Evolutionary conservation across 2,329 filamentous ascomycete species (phyloP).

Genomic region (Ascochyta fabae): DNA sequence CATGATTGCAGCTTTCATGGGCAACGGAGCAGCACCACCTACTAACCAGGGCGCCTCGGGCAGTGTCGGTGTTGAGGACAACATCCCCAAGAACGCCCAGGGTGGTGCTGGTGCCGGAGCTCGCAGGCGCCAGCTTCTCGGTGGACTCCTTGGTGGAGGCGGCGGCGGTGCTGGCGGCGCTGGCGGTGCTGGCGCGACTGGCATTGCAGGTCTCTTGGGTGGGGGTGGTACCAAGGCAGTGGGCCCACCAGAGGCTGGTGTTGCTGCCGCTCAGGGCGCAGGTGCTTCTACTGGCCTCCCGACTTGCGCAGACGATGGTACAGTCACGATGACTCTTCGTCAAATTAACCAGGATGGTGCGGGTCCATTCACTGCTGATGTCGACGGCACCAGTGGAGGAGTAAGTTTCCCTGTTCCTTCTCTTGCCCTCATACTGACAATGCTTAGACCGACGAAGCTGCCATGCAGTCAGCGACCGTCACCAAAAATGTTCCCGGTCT

Average conservation of each 20-base stretch:
- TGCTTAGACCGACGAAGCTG: slow-evolving; percentile 57
- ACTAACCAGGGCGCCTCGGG: slow-evolving; percentile 41
- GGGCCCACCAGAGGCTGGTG: slow-evolving; percentile 59
- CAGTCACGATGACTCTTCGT: slow-evolving; percentile 68
- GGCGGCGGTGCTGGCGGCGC: slow-evolving; percentile 22
- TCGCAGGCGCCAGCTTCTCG: slow-evolving; percentile 43
- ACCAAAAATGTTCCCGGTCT: slow-evolving; percentile 67
- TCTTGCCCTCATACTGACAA: background rate
- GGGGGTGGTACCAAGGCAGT: slow-evolving; percentile 56
- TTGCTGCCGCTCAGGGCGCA: slow-evolving; percentile 61
- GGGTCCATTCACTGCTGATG: slow-evolving; percentile 65
- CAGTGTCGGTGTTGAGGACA: slow-evolving; percentile 43
- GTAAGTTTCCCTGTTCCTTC: background rate
- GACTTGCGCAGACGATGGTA: slow-evolving; percentile 66
- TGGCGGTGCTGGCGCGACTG: slow-evolving; percentile 36
- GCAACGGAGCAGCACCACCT: slow-evolving; percentile 33
- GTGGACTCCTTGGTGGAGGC: slow-evolving; percentile 43
- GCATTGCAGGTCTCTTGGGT: slow-evolving; percentile 40
- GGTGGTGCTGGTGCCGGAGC: slow-evolving; percentile 2
- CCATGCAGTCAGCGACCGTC: slow-evolving; percentile 67
- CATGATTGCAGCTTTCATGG: slow-evolving; percentile 69
- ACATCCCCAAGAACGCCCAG: slow-evolving; percentile 31
- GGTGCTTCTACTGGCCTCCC: slow-evolving; percentile 64
- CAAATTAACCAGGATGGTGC: slow-evolving; percentile 75
- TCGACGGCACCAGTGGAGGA: slow-evolving; percentile 70